Percentiles rank a stretch among this genome's conserved stretches.
phyloP scores from a whole-genome alignment of 805 yeast species.

The Yarrowia sp. region DNA sequence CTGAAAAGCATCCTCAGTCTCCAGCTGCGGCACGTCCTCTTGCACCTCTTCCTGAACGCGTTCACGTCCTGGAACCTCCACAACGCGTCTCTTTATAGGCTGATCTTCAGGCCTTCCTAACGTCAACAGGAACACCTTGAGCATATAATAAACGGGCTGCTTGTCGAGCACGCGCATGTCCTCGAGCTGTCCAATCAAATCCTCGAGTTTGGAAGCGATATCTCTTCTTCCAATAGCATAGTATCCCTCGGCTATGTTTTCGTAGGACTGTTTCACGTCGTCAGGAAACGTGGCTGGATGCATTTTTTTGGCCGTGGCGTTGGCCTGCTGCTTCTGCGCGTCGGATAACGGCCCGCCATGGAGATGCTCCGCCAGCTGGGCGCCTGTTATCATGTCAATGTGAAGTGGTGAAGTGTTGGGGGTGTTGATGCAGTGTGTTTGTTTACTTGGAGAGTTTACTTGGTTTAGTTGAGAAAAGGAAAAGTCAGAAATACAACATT shows the following conservation, averaged over 20 bases:
- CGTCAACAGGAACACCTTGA: constrained; percentile 23
- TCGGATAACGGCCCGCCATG: not conserved
- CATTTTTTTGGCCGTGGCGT: constrained; percentile 10
- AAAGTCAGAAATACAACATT: not conserved
- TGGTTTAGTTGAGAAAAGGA: not conserved
- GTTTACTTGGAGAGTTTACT: not conserved
- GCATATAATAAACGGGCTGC: constrained; percentile 31
- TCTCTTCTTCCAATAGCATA: constrained; percentile 26
- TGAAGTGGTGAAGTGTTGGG: too few relatives aligned
- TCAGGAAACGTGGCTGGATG: constrained; percentile 27
- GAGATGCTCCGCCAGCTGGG: constrained; percentile 6
- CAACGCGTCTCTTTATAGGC: constrained; percentile 4
- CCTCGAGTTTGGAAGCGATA: constrained; percentile 1
- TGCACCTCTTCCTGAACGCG: not conserved
- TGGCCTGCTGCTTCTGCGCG: constrained; percentile 10
- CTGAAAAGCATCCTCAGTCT: not conserved
- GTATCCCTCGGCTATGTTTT: constrained; percentile 6
- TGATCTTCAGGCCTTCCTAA: constrained; percentile 17
- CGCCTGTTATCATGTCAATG: not conserved
- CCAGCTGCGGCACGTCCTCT: not conserved
- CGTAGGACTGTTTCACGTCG: constrained; percentile 7
- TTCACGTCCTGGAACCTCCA: not conserved
- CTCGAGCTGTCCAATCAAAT: not conserved
- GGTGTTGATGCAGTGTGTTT: not conserved
- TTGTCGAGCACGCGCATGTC: constrained; percentile 19